A percentile compares a stretch with the other conserved stretches of the same genome.
phyloP scores from a whole-genome alignment of 257 asterid genomes.

The Perilla frutescens region DNA sequence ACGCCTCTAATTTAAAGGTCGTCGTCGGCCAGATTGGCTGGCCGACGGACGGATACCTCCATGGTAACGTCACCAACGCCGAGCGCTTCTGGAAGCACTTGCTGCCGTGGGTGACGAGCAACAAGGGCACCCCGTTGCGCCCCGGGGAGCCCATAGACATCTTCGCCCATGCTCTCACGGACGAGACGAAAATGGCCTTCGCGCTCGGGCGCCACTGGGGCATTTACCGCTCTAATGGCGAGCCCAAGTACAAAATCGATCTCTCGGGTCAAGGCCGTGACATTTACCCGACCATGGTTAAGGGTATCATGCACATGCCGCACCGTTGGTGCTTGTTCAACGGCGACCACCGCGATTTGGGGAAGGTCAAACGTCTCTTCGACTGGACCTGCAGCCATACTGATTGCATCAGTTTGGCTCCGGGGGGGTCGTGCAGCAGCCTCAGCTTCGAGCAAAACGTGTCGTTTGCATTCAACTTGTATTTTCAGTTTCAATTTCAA shows the following conservation, averaged over 20 bases:
- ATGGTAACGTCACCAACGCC: constrained; percentile 35
- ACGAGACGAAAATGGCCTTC: constrained; percentile 33
- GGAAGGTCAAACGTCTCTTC: background rate
- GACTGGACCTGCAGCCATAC: background rate
- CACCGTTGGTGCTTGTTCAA: constrained; percentile 44
- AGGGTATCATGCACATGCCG: constrained; percentile 45
- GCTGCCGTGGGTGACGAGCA: constrained; percentile 30
- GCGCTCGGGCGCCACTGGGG: constrained; percentile 36
- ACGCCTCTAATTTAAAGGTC: constrained; percentile 22
- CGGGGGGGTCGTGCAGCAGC: constrained; percentile 40
- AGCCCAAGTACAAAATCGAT: constrained; percentile 48
- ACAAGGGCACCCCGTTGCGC: constrained; percentile 54
- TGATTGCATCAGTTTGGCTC: constrained; percentile 40
- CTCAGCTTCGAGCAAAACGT: constrained; percentile 14
- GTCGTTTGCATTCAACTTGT: constrained; percentile 45
- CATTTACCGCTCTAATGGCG: constrained; percentile 42
- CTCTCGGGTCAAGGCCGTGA: constrained; percentile 41
- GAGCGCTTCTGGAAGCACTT: constrained; percentile 44
- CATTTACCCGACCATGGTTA: constrained; percentile 26
- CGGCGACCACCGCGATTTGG: background rate
- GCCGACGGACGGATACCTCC: constrained; percentile 54
- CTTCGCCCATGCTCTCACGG: constrained; percentile 36
- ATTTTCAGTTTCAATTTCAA: constrained; percentile 31
- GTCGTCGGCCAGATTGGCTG: constrained; percentile 45
- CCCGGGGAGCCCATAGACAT: constrained; percentile 41